A percentile compares a stretch with the other conserved stretches of the same genome.
phyloP scores from a whole-genome alignment of 2,329 filamentous ascomycete species.

The Neofusicoccum parvum region DNA sequence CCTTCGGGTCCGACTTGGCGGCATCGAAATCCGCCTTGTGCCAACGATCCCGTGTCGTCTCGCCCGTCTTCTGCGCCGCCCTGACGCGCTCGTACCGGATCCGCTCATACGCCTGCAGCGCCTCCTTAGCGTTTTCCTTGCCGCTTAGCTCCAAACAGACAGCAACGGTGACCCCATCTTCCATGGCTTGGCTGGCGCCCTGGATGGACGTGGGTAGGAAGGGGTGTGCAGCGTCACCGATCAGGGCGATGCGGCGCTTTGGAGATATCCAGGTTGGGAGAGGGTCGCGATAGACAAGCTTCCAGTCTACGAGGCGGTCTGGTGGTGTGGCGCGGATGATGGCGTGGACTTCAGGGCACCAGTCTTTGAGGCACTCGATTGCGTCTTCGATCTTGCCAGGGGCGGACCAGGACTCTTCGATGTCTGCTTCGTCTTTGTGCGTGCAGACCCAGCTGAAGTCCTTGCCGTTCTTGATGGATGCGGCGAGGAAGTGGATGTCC shows the following conservation, averaged over 20 bases:
- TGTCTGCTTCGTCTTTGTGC: conserved; percentile 34
- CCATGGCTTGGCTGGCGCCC: conserved; percentile 55
- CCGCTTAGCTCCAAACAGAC: conserved; percentile 25
- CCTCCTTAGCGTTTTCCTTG: conserved; percentile 25
- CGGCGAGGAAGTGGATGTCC: conserved; percentile 40
- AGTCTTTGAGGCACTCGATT: conserved; percentile 27
- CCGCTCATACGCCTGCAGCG: conserved; percentile 29
- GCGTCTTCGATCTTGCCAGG: conserved; percentile 36
- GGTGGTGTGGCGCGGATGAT: conserved; percentile 47
- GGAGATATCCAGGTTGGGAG: conserved; percentile 53
- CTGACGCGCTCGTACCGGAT: conserved; percentile 29
- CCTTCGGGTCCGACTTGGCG: conserved; percentile 27
- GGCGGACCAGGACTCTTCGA: conserved; percentile 38
- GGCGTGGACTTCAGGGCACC: conserved; percentile 51
- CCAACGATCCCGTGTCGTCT: conserved; percentile 31
- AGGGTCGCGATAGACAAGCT: conserved; percentile 56
- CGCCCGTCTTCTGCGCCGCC: conserved; percentile 30
- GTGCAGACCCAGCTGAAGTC: conserved; percentile 43
- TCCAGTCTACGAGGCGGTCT: conserved; percentile 53
- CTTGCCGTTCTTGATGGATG: conserved; percentile 36
- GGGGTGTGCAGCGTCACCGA: conserved; percentile 56
- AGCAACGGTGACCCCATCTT: conserved; percentile 41
- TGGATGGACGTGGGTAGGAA: conserved; percentile 56
- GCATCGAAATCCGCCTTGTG: conserved; percentile 30
- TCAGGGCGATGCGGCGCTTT: conserved; percentile 49